phyloP scores from a whole-genome alignment of 2,329 filamentous ascomycete genomes.

The Pseudocercospora pini-densiflorae region DNA sequence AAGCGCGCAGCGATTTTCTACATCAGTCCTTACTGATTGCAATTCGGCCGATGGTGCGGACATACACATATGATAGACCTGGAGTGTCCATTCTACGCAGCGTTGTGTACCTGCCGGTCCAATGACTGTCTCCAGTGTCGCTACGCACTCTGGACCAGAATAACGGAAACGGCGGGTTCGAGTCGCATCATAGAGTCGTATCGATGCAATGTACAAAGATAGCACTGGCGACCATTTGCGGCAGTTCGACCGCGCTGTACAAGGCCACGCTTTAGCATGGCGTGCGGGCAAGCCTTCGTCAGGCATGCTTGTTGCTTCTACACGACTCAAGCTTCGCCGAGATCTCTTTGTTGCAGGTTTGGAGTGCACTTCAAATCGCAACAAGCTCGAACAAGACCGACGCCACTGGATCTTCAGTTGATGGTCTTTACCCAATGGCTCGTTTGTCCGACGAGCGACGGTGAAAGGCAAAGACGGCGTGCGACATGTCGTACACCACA shows the following conservation, averaged over 20 bases:
- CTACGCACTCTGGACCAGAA: background rate
- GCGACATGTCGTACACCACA: background rate
- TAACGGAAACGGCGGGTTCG: background rate
- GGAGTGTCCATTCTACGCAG: too few relatives aligned
- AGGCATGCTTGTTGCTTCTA: background rate
- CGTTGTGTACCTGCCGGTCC: too few relatives aligned
- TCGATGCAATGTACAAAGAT: background rate
- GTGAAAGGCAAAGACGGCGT: background rate
- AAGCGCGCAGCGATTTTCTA: background rate
- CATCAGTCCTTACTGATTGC: background rate
- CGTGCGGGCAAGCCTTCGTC: background rate
- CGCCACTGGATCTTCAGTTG: background rate
- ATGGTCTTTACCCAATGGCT: background rate
- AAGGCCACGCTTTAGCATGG: background rate
- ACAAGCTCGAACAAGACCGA: background rate
- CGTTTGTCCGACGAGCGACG: background rate
- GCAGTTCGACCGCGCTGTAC: background rate
- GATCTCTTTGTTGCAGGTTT: background rate
- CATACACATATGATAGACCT: too few relatives aligned
- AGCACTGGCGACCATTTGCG: background rate
- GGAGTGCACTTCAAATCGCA: background rate
- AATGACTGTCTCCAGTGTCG: too few relatives aligned
- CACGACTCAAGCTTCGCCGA: background rate
- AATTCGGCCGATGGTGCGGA: background rate
- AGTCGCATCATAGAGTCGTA: constrained; percentile 1